Percentiles rank a stretch among this genome's conserved stretches.
Evolutionary conservation across 257 asterid species (phyloP).

Genomic region (Scutellaria barbata): DNA sequence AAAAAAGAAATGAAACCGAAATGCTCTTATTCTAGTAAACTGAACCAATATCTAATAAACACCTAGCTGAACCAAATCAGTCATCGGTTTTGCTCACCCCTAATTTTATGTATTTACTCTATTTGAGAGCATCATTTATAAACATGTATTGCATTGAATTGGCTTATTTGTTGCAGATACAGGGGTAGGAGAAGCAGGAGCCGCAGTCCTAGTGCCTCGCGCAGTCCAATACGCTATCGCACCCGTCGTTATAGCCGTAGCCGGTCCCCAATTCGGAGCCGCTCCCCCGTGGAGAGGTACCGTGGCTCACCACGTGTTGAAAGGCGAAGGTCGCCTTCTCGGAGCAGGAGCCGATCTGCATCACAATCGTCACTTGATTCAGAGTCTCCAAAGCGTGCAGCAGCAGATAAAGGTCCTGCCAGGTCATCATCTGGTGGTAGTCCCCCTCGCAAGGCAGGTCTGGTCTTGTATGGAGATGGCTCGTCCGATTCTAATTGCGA

Average conservation of each 20-base stretch:
- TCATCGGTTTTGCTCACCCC: not conserved
- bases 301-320: slow-evolving; percentile 60
- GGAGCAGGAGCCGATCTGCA: slow-evolving; percentile 65
- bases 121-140: not conserved
- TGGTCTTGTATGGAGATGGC: slow-evolving; percentile 84
- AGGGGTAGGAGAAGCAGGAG: slow-evolving; percentile 82
- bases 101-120: too few relatives aligned
- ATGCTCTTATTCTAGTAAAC: too few relatives aligned
- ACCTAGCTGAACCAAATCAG: too few relatives aligned
- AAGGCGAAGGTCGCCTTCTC: slow-evolving; percentile 59
- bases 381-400: slow-evolving; percentile 53
- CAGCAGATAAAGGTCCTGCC: slow-evolving; percentile 47
- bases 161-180: slow-evolving; percentile 54
- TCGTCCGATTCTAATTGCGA: slow-evolving; percentile 72
- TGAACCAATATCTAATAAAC: too few relatives aligned
- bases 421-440: slow-evolving; percentile 67
- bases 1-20: too few relatives aligned
- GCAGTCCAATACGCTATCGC: slow-evolving; percentile 86
- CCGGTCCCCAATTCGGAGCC: slow-evolving; percentile 68
- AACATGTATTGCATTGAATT: not conserved
- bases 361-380: slow-evolving; percentile 59
- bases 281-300: slow-evolving; percentile 63
- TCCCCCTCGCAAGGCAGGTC: slow-evolving; percentile 66
- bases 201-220: slow-evolving; percentile 75
- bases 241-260: slow-evolving; percentile 70